Conservation (phyloP, 345 rosid species). For the Arabidopsis suecica region DNA sequence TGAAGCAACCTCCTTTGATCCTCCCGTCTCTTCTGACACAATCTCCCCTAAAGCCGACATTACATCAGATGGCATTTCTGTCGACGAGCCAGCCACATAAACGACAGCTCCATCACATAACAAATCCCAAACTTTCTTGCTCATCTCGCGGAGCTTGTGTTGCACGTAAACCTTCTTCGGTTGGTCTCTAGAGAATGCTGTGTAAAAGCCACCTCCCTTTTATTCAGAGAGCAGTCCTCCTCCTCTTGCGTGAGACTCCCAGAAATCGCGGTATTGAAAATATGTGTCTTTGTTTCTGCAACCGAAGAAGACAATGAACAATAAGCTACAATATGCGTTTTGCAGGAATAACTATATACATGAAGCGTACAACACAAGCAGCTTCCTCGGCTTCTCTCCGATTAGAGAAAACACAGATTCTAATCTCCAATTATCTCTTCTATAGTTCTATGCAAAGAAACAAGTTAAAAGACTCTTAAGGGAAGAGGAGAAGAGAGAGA, state of each 20-base stretch:
- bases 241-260: conserved; percentile 63
- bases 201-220: conserved; percentile 80
- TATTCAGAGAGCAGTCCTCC: conserved; percentile 74
- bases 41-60: conserved; percentile 76
- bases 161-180: conserved; percentile 90
- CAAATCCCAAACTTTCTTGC: conserved; percentile 67
- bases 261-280: conserved; percentile 75
- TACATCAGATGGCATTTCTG: conserved; percentile 90
- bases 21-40: conserved; percentile 56
- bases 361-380: conserved; percentile 65
- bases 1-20: conserved; percentile 61
- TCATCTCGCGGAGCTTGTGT: conserved; percentile 72
- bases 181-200: conserved; percentile 93
- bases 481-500: too few relatives aligned
- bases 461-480: too few relatives aligned
- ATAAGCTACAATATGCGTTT: too few relatives aligned
- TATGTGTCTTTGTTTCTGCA: conserved; percentile 81
- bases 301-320: conserved; percentile 61
- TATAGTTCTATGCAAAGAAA: too few relatives aligned
- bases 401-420: conserved; percentile 13
- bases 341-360: too few relatives aligned
- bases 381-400: conserved; percentile 54
- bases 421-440: too few relatives aligned
- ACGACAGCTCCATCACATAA: conserved; percentile 66
- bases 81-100: conserved; percentile 89